These are phyloP conservation scores for Backusella circina DNA, from an alignment of 192 early-diverging fungal genomes.

Conservation along the genomic window DNA sequence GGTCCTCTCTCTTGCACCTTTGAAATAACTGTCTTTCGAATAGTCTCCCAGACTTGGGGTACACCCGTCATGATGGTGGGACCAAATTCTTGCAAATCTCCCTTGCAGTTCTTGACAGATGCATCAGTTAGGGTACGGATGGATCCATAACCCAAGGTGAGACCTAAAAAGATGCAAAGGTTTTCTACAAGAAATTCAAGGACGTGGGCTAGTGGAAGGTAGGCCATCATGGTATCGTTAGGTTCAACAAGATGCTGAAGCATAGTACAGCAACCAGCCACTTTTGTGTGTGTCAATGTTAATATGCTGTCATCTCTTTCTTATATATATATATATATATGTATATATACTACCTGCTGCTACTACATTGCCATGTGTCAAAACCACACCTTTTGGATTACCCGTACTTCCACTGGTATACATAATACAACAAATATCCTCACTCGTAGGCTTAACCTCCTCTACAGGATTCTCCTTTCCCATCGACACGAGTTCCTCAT, in stretches of 20 bases:
- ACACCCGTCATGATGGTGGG: constrained; percentile 63
- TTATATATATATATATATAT: constrained; percentile 11
- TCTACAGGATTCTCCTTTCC: constrained; percentile 62
- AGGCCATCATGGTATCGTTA: constrained; percentile 68
- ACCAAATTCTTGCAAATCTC: constrained; percentile 56
- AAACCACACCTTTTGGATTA: constrained; percentile 88
- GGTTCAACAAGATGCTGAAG: constrained; percentile 44
- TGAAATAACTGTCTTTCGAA: constrained; percentile 30
- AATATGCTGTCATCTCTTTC: too few species aligned
- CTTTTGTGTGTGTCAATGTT: too few species aligned
- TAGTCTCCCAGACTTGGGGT: constrained; percentile 60
- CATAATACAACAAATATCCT: constrained; percentile 83
- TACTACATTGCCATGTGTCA: constrained; percentile 81
- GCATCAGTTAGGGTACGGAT: constrained; percentile 55
- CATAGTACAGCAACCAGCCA: constrained; percentile 57
- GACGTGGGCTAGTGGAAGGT: constrained; percentile 81
- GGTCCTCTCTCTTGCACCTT: constrained; percentile 45
- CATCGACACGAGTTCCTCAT: constrained; percentile 60
- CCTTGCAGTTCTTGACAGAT: constrained; percentile 57
- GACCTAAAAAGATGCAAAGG: constrained; percentile 29
- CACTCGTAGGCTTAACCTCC: constrained; percentile 59
- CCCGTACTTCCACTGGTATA: constrained; percentile 88
- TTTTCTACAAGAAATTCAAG: constrained; percentile 56
- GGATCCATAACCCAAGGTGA: constrained; percentile 55
- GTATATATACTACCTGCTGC: constrained; percentile 55